Base-by-base conservation (phyloP, 2,329 filamentous ascomycete species). In the Phialemonium atrogriseum region DNA sequence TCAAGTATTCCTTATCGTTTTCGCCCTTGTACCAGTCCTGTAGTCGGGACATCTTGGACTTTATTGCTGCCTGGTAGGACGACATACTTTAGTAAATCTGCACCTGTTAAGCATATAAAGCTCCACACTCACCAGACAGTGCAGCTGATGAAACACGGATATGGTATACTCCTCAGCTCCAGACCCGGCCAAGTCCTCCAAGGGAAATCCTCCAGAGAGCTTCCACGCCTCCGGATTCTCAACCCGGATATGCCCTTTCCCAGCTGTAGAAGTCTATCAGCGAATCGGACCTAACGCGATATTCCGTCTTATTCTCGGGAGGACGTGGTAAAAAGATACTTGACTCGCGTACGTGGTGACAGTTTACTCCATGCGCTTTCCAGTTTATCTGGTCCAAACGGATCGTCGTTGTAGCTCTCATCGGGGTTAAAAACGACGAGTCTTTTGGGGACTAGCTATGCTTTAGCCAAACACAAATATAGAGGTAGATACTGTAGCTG, bases 1-100 rank as follows among this genome's bases (percentile, higher is more conserved):
- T 26, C 4, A 43, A 26, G 30, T 43, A 43, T 24, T 43, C 38
- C 26, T 43, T 41, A 19, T 43, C 41, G 33, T 24, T 39, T 24
- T 33, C 28, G n/a, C 29, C 35, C 4, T 31, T 17, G 33, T 39
- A 43, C 38, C 38, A 43, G 26, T 37, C 32, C 27, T 39, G 38
- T 5, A 43, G 29, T 3, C 32, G 32, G 12, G 30, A 24, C 38
- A 41, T 35, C 18, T 35, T 41, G 25, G 41, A 35, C 23, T 43
- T 41, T n/a, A 43, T 38, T 12, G 41, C 38, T 12, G 41, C 41
- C 32, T 36, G 13, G n/a, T 10, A 4, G 16, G 10, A 10, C 10
- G 24, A 26, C 17, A 20, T 27, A n/a, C 16, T 5, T 33, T 13
- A 17, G 21, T 12, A 27, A 28, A 21, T n/a, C 27, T 27, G 17